phyloP scores from a whole-genome alignment of 257 asterid genomes.

The Osmanthus fragrans region DNA sequence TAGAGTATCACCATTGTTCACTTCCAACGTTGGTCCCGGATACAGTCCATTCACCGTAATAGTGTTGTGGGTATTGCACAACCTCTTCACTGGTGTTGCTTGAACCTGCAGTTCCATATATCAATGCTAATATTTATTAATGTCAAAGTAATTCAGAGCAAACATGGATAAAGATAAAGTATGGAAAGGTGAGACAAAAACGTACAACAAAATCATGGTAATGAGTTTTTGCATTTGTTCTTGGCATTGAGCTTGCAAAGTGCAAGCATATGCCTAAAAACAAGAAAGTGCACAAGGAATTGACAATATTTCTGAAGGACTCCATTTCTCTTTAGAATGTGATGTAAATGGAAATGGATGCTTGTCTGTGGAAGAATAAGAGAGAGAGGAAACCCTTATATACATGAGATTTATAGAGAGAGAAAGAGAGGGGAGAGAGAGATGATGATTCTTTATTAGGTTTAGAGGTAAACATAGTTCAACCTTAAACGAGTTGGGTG shows the following conservation, averaged over 20 bases:
- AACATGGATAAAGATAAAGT: not conserved
- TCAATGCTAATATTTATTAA: not conserved
- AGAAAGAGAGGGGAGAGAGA: conserved; percentile 23
- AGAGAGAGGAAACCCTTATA: conserved; percentile 40
- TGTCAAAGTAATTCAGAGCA: not conserved
- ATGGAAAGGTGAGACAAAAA: not conserved
- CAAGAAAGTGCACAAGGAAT: conserved; percentile 27
- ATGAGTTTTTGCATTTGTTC: conserved; percentile 43
- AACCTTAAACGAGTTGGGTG: conserved; percentile 59
- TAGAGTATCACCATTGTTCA: conserved; percentile 70
- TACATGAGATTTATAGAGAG: conserved; percentile 25
- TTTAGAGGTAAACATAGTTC: conserved; percentile 41
- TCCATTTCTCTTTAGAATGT: conserved; percentile 33
- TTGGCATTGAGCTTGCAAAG: conserved; percentile 22
- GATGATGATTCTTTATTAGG: conserved; percentile 44
- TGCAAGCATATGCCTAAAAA: conserved; percentile 40
- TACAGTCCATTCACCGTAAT: conserved; percentile 80
- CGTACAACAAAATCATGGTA: conserved; percentile 75
- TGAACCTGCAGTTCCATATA: conserved; percentile 50
- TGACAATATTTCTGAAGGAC: conserved; percentile 22
- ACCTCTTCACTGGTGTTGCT: conserved; percentile 82
- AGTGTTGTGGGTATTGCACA: conserved; percentile 61
- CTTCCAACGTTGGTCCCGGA: conserved; percentile 87
- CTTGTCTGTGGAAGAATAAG: conserved; percentile 39
- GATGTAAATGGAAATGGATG: not conserved